These are phyloP conservation scores for Rhodotorula toruloides DNA, from an alignment of 768 basidiomycete species.

Conservation along the genomic window DNA sequence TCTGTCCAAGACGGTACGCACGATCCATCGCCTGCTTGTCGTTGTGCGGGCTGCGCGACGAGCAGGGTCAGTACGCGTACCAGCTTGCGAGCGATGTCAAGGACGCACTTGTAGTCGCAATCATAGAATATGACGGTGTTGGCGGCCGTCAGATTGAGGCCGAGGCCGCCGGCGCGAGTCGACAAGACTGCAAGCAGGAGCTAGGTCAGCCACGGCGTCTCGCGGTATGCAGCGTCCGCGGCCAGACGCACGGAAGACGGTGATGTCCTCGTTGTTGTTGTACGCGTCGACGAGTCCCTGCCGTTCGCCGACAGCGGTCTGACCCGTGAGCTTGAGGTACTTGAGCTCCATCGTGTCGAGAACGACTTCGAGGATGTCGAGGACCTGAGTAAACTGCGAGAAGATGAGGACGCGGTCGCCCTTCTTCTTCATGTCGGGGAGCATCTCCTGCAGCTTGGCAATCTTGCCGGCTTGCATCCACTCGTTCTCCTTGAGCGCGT, in stretches of 20 bases:
- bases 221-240: conserved; percentile 26
- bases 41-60: conserved; percentile 53
- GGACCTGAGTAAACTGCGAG: conserved; percentile 93
- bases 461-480: conserved; percentile 88
- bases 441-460: conserved; percentile 62
- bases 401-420: conserved; percentile 84
- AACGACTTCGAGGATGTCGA: conserved; percentile 83
- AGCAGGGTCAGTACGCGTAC: neutral
- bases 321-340: conserved; percentile 81
- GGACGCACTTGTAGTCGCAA: conserved; percentile 75
- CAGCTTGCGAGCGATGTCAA: neutral
- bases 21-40: conserved; percentile 97
- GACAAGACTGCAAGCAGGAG: conserved; percentile 56
- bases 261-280: conserved; percentile 76
- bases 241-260: conserved; percentile 61
- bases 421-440: conserved; percentile 62
- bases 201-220: conserved; percentile 57
- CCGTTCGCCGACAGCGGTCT: conserved; percentile 86
- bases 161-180: conserved; percentile 90
- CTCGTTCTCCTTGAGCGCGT: conserved; percentile 64
- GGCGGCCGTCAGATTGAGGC: conserved; percentile 92
- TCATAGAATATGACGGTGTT: conserved; percentile 92
- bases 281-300: conserved; percentile 94
- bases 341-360: conserved; percentile 66
- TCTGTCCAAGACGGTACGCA: conserved; percentile 80